phyloP scores from a whole-genome alignment of 1,284 basidiomycete species.

The Macrocystidia cucumis region DNA sequence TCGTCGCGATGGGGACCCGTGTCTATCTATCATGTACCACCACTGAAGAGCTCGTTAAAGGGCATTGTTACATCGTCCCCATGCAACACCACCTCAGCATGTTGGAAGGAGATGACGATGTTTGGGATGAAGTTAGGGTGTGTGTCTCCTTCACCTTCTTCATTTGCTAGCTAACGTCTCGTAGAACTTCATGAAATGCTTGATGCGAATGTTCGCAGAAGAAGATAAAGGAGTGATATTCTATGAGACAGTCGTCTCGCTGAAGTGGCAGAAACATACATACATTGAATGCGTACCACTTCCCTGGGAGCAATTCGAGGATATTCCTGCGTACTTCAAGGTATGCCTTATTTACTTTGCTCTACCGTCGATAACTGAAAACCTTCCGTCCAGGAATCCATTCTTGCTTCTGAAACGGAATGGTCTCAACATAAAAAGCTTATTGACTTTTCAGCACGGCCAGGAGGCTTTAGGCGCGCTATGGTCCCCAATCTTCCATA shows the following conservation, averaged over 20 bases:
- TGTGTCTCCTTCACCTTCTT: conserved; percentile 18
- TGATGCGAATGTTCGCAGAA: conserved; percentile 91
- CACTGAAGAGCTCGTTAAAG: conserved; percentile 79
- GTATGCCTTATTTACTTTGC: conserved; percentile 29
- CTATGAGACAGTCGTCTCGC: conserved; percentile 84
- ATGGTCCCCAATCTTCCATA: conserved; percentile 97
- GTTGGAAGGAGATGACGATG: conserved; percentile 94
- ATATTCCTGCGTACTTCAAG: conserved; percentile 91
- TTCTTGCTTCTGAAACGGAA: conserved; percentile 86
- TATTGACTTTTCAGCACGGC: conserved; percentile 85
- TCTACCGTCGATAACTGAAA: too few relatives aligned
- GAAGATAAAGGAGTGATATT: conserved; percentile 89
- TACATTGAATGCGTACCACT: conserved; percentile 91
- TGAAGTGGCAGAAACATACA: conserved; percentile 87
- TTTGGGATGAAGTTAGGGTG: conserved; percentile 94
- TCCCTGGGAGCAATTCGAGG: conserved; percentile 77
- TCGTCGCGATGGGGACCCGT: conserved; percentile 87
- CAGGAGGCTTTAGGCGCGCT: conserved; percentile 84
- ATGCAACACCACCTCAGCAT: conserved; percentile 89
- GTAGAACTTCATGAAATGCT: conserved; percentile 98
- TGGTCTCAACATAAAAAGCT: conserved; percentile 98
- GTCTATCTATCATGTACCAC: conserved; percentile 86
- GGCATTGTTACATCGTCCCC: conserved; percentile 93
- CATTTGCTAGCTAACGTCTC: conserved; percentile 4
- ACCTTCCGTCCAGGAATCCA: conserved; percentile 66